A percentile compares a stretch with the other conserved stretches of the same genome.
phyloP scores from a whole-genome alignment of 2,329 filamentous ascomycete genomes.

The Mycosphaerella sp. region DNA sequence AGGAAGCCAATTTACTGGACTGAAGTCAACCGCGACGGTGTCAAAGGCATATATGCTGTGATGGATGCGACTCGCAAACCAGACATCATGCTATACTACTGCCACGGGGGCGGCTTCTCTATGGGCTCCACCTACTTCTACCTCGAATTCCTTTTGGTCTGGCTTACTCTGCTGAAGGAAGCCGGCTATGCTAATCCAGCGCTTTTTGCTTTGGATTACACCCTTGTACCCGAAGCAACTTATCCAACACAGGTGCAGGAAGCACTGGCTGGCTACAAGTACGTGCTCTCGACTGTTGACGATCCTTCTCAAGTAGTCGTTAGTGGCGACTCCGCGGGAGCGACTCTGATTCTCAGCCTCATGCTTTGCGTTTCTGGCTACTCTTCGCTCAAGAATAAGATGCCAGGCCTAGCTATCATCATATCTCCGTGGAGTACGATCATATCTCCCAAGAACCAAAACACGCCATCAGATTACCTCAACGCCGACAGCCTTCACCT shows the following conservation, averaged over 20 bases:
- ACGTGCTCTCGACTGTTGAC: conserved; percentile 55
- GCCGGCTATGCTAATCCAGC: conserved; percentile 68
- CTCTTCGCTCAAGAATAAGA: conserved; percentile 38
- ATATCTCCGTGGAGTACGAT: conserved; percentile 79
- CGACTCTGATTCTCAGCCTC: conserved; percentile 64
- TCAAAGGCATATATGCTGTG: conserved; percentile 63
- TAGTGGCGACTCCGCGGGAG: conserved; percentile 74
- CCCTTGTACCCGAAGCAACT: conserved; percentile 64
- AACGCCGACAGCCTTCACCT: conserved; percentile 58
- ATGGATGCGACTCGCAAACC: conserved; percentile 55
- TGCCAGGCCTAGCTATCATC: conserved; percentile 59
- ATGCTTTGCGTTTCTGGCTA: conserved; percentile 59
- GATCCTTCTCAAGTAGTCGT: conserved; percentile 62
- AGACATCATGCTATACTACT: conserved; percentile 76
- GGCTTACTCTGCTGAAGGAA: conserved; percentile 59
- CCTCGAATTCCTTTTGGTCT: conserved; percentile 71
- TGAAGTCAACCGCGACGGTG: conserved; percentile 45
- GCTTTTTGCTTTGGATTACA: conserved; percentile 75
- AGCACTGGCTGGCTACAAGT: conserved; percentile 62
- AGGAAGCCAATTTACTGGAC: conserved; percentile 59
- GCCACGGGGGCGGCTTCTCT: conserved; percentile 75
- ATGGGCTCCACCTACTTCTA: conserved; percentile 83
- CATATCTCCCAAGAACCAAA: conserved; percentile 59
- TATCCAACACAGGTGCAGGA: conserved; percentile 71
- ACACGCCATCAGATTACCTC: conserved; percentile 70